Evolutionary conservation across 495 filamentous ascomycete species (phyloP).

Genomic region (Stereocaulon alpinum): DNA sequence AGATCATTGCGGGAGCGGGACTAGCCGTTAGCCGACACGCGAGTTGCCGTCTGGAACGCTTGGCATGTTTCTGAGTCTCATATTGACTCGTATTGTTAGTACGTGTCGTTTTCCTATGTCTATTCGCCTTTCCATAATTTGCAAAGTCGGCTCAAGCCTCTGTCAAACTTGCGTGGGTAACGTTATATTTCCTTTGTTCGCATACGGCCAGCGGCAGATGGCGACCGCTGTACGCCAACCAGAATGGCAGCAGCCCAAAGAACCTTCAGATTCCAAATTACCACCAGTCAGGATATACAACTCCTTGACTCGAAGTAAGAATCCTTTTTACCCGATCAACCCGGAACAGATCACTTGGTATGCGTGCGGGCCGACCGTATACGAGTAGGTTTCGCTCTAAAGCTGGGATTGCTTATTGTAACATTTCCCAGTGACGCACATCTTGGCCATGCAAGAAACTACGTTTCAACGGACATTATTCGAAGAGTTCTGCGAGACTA

Average conservation of each 20-base stretch:
- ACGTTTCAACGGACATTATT: slow-evolving; percentile 89
- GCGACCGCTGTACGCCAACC: slow-evolving; percentile 39
- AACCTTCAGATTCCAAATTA: slow-evolving; percentile 26
- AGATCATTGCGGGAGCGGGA: background rate
- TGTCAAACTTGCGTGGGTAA: background rate
- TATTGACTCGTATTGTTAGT: background rate
- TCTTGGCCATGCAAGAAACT: slow-evolving; percentile 81
- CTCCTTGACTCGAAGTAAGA: slow-evolving; percentile 62
- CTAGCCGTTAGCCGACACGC: background rate
- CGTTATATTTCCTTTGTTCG: background rate
- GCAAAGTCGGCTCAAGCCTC: background rate
- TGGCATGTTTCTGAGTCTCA: background rate
- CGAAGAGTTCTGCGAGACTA: slow-evolving; percentile 77
- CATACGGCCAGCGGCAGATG: slow-evolving; percentile 1
- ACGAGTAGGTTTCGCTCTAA: slow-evolving; percentile 26
- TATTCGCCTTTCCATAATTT: background rate
- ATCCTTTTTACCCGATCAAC: slow-evolving; percentile 66
- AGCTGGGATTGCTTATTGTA: background rate
- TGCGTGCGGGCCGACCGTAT: slow-evolving; percentile 85
- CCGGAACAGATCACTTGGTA: slow-evolving; percentile 73
- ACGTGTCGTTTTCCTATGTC: background rate
- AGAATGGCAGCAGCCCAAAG: slow-evolving; percentile 37
- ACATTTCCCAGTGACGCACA: slow-evolving; percentile 53
- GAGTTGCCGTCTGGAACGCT: background rate
- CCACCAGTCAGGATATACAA: slow-evolving; percentile 55